These are phyloP conservation scores for Alternaria incomplexa DNA, from an alignment of 2,329 filamentous ascomycete genomes.

Conservation along the genomic window DNA sequence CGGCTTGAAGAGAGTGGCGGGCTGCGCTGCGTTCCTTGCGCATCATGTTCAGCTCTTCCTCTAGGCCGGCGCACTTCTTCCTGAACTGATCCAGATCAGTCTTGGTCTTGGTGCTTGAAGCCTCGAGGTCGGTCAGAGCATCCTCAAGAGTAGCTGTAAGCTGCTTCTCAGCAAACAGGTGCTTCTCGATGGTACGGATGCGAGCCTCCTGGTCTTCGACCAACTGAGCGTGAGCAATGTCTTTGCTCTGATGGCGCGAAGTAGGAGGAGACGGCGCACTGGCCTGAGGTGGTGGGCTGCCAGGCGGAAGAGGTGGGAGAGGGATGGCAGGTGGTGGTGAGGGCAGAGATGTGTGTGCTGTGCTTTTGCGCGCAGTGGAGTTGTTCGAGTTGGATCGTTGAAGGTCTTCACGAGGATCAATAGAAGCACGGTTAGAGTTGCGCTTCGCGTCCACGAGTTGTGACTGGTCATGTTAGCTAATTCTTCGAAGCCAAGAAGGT, in stretches of 20 bases:
- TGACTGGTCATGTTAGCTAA: constrained; percentile 54
- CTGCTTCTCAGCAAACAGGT: constrained; percentile 93
- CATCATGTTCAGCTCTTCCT: constrained; percentile 71
- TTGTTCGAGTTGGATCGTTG: constrained; percentile 64
- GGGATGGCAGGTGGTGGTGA: constrained; percentile 95
- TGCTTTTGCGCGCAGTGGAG: constrained; percentile 82
- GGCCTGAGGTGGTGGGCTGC: constrained; percentile 55
- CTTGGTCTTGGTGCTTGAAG: constrained; percentile 90
- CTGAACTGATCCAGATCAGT: constrained; percentile 88
- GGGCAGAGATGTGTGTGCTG: constrained; percentile 81
- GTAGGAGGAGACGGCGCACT: constrained; percentile 63
- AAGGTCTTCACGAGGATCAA: constrained; percentile 55
- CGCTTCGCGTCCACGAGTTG: constrained; percentile 66
- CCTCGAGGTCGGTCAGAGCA: constrained; percentile 90
- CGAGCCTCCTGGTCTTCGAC: constrained; percentile 95
- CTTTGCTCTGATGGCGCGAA: constrained; percentile 80
- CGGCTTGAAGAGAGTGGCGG: constrained; percentile 77
- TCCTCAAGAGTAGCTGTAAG: constrained; percentile 95
- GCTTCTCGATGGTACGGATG: constrained; percentile 95
- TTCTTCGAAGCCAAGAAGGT: neutral
- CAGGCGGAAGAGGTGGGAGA: constrained; percentile 80
- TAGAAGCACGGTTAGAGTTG: constrained; percentile 54
- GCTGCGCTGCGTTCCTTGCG: constrained; percentile 65
- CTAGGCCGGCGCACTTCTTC: constrained; percentile 79
- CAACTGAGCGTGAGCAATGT: constrained; percentile 77